Percentiles rank a stretch among this genome's conserved stretches.
Conservation (phyloP, 805 yeast species). For the Candida sonorensis region DNA sequence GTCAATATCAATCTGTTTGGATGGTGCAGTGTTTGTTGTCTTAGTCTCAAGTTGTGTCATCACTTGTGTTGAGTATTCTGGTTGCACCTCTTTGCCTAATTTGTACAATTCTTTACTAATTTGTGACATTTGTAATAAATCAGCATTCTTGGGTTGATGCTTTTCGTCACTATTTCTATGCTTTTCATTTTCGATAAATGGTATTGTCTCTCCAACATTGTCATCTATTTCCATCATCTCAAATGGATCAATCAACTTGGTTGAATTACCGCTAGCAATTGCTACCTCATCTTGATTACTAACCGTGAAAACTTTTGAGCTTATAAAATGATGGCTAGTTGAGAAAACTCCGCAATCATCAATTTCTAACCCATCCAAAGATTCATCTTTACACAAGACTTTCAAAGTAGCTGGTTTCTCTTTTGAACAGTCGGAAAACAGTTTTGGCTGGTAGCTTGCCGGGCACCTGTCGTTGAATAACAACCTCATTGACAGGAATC, state of each 20-base stretch:
- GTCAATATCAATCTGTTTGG: too few species aligned
- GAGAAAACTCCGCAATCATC: conserved; percentile 18
- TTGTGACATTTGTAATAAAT: conserved; percentile 13
- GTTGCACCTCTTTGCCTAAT: conserved; percentile 4
- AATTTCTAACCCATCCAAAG: conserved; percentile 13
- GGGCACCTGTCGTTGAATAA: conserved; percentile 44
- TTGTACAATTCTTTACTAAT: conserved; percentile 17
- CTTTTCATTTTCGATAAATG: too few species aligned
- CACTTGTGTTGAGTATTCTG: not conserved
- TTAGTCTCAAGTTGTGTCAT: conserved; percentile 12
- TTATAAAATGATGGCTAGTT: conserved; percentile 17
- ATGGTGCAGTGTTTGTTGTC: too few species aligned
- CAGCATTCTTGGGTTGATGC: too few species aligned
- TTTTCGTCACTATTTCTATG: too few species aligned
- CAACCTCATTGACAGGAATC: conserved; percentile 41
- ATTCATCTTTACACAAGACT: conserved; percentile 19
- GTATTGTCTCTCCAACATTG: too few species aligned
- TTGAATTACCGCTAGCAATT: conserved; percentile 28
- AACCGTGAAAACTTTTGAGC: conserved; percentile 24
- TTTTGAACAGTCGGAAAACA: conserved; percentile 29
- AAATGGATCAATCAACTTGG: conserved; percentile 26
- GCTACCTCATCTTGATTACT: conserved; percentile 14
- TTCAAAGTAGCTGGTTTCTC: conserved; percentile 33
- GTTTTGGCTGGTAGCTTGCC: conserved; percentile 38
- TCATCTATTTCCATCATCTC: conserved; percentile 2